Evolutionary conservation across 257 asterid species (phyloP).

Genomic region (Solanum commersonii): DNA sequence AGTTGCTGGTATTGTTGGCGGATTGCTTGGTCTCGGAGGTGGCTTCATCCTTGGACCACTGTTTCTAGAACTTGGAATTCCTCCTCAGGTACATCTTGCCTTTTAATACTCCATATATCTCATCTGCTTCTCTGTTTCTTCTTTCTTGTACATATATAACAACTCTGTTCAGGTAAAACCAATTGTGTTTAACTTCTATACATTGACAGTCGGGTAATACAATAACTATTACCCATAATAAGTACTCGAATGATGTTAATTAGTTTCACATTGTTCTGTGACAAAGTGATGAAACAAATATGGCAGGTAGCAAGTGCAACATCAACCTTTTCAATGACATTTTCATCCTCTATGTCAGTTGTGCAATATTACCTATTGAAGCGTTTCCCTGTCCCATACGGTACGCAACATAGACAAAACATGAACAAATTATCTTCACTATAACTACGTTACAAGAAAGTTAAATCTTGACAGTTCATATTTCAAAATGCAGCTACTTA

Average conservation of each 20-base stretch:
- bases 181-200: neutral
- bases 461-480: neutral
- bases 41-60: conserved; percentile 31
- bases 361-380: conserved; percentile 25
- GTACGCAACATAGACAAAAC: neutral
- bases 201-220: neutral
- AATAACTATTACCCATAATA: neutral
- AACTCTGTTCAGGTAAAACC: neutral
- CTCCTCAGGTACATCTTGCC: conserved; percentile 19
- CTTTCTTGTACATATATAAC: neutral
- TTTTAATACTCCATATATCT: neutral
- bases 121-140: neutral
- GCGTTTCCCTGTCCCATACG: conserved; percentile 31
- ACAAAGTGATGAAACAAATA: neutral
- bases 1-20: conserved; percentile 29
- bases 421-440: neutral
- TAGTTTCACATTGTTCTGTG: neutral
- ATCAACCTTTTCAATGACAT: conserved; percentile 32
- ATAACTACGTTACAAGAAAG: neutral
- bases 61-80: conserved; percentile 27
- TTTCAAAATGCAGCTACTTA: conserved; percentile 15
- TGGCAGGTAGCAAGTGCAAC: conserved; percentile 32
- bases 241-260: neutral
- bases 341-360: conserved; percentile 33
- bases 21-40: conserved; percentile 31